Evolutionary conservation across 345 rosid genomes (phyloP), one percentile per base, ranked within the genome.

Genomic region (rapeseed (Brassica napus)): DNA sequence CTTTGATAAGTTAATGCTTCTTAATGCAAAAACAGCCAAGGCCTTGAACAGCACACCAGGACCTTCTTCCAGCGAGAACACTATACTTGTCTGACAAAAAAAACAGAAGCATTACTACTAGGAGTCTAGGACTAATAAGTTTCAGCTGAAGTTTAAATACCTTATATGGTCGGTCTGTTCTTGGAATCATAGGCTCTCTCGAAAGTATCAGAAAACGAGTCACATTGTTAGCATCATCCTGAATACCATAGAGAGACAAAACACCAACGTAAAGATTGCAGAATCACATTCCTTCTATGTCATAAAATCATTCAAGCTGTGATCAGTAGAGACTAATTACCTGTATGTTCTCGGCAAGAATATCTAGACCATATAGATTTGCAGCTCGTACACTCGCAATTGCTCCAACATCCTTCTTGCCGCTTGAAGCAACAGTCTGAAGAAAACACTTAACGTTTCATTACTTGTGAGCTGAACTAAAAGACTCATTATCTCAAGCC

Each of bases 301-400:
- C 21, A 70, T 15, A 26, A 39, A 52, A 69, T 15, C 44, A n/a
- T 23, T 61, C 28, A 60, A 54, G 49, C 52, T 78, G 52, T 34
- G 34, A 73, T 66, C 67, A 67, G 77, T 59, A 39, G 57, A 65
- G 79, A 75, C 39, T 14, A 57, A 12, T 84, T 73, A 83, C 98
- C 88, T 94, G 98, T 68, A 94, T 72, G 37, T 92, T 92, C 72
- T 90, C 87, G 1, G 86, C 86, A 63, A 94, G 91, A 83, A 94
- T 82, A 79, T 86, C 80, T 1, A 94, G 93, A 65, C 97, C 98
- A 44, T 94, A 94, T 30, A 94, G 86, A 82, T 86, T 83, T 69
- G 98, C 97, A 67, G 98, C 98, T 60, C 90, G 88, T 70, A 90
- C 85, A 83, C 98, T 92, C n/a, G 98, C 98, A 5, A 94, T 71